Percentiles rank a stretch among this genome's conserved stretches.
phyloP scores from a whole-genome alignment of 1,284 basidiomycete genomes.

The Mycosarcoma maydis region DNA sequence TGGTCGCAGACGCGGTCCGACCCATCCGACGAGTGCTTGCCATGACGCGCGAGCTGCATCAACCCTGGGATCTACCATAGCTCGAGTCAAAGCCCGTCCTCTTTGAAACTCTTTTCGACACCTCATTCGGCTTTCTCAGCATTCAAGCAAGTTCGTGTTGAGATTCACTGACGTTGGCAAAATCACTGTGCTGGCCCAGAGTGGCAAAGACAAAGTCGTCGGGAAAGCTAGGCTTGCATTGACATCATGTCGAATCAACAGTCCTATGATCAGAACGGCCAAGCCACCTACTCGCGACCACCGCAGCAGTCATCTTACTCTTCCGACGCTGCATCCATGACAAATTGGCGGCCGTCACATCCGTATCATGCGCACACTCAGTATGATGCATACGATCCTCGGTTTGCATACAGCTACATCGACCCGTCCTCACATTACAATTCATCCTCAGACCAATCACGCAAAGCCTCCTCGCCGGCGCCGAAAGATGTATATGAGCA shows the following conservation, averaged over 20 bases:
- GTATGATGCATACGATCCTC: slow-evolving; percentile 39
- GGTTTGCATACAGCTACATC: slow-evolving; percentile 15
- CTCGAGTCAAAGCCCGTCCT: no score
- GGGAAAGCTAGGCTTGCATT: background rate
- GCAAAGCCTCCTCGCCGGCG: background rate
- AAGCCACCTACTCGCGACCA: slow-evolving; percentile 1
- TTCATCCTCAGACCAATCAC: background rate
- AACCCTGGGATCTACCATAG: background rate
- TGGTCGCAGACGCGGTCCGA: background rate
- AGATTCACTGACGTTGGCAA: background rate
- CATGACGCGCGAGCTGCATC: background rate
- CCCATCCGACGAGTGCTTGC: background rate
- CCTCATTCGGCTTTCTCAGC: no score
- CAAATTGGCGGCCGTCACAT: slow-evolving; percentile 7
- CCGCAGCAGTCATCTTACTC: slow-evolving; percentile 17
- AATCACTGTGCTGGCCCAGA: background rate
- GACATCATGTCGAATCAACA: slow-evolving; percentile 25
- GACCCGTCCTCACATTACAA: slow-evolving; percentile 1
- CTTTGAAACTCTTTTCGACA: no score
- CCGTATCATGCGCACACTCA: slow-evolving; percentile 18
- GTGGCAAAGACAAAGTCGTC: background rate
- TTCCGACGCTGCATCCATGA: background rate
- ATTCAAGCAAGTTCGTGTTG: no score
- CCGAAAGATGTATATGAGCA: background rate
- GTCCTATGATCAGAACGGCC: slow-evolving; percentile 21